Conservation (phyloP, 73 alveolate genomes). For the Halteria grandinella region DNA sequence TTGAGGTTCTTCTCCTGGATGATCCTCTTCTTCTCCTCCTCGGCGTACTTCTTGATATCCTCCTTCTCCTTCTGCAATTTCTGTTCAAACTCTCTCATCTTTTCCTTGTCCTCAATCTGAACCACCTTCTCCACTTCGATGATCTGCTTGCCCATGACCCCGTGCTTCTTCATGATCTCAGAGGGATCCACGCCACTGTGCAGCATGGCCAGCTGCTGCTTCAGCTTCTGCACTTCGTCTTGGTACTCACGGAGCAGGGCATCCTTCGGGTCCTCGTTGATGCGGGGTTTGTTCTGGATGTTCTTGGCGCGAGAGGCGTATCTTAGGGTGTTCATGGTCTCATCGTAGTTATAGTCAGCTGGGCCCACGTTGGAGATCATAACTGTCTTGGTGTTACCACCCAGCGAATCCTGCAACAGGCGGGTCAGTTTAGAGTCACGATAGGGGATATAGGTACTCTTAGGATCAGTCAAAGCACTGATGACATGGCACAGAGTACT, state of each 20-base stretch:
- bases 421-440: constrained; percentile 97
- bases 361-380: constrained; percentile 99
- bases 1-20: constrained; percentile 69
- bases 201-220: constrained; percentile 84
- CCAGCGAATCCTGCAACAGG: constrained; percentile 93
- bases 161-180: constrained; percentile 64
- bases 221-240: constrained; percentile 90
- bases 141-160: constrained; percentile 64
- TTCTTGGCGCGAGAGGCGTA: constrained; percentile 97
- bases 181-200: constrained; percentile 82
- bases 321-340: constrained; percentile 95
- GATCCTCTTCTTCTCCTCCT: constrained; percentile 54
- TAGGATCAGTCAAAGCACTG: constrained; percentile 91
- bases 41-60: constrained; percentile 52
- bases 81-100: constrained; percentile 72
- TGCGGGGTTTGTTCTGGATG: constrained; percentile 94
- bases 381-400: constrained; percentile 98
- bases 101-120: constrained; percentile 70
- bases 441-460: constrained; percentile 93
- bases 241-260: constrained; percentile 95
- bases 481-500: constrained; percentile 96
- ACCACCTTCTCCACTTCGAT: constrained; percentile 76
- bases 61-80: constrained; percentile 62
- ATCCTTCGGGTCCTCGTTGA: constrained; percentile 98
- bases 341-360: constrained; percentile 97